Evolutionary conservation across 495 filamentous ascomycete genomes (phyloP).

Genomic region (Podospora fimiseda): DNA sequence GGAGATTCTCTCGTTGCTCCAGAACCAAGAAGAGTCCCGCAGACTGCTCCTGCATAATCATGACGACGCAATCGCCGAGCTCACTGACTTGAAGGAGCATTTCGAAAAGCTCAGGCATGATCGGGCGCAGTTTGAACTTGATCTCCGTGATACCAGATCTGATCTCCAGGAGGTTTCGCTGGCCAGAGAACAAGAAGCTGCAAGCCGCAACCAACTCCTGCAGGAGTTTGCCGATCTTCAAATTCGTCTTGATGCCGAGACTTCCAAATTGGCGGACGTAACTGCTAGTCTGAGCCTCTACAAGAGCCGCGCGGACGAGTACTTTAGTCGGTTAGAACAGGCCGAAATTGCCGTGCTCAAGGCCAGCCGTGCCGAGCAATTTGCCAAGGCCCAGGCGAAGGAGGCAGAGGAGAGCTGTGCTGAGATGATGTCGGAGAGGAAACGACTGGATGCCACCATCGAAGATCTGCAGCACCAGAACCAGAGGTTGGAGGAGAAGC

Average conservation of each 20-base stretch:
- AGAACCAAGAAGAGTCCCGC: slow-evolving; percentile 86
- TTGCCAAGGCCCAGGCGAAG: slow-evolving; percentile 77
- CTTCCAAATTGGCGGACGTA: slow-evolving; percentile 77
- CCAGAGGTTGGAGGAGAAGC: slow-evolving; percentile 80
- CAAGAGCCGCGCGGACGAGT: slow-evolving; percentile 91
- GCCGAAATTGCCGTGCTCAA: slow-evolving; percentile 94
- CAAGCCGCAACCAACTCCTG: slow-evolving; percentile 77
- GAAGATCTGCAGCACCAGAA: slow-evolving; percentile 88
- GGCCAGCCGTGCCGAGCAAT: slow-evolving; percentile 84
- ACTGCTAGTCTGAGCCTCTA: slow-evolving; percentile 79
- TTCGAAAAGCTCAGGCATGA: slow-evolving; percentile 80
- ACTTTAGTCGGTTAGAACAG: slow-evolving; percentile 95
- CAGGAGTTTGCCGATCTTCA: slow-evolving; percentile 92
- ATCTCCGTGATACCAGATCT: slow-evolving; percentile 75
- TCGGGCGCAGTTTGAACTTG: slow-evolving; percentile 74
- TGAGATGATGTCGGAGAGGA: slow-evolving; percentile 84
- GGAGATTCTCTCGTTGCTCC: slow-evolving; percentile 88
- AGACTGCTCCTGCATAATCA: slow-evolving; percentile 74
- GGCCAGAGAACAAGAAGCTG: slow-evolving; percentile 75
- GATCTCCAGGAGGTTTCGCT: slow-evolving; percentile 74
- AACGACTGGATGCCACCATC: slow-evolving; percentile 78
- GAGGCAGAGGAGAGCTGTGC: slow-evolving; percentile 91
- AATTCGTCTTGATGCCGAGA: slow-evolving; percentile 84
- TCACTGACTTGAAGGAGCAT: slow-evolving; percentile 76
- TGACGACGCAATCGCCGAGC: slow-evolving; percentile 76